Base-by-base conservation (phyloP, 331 rosid genomes). In the Malus hybrid region DNA sequence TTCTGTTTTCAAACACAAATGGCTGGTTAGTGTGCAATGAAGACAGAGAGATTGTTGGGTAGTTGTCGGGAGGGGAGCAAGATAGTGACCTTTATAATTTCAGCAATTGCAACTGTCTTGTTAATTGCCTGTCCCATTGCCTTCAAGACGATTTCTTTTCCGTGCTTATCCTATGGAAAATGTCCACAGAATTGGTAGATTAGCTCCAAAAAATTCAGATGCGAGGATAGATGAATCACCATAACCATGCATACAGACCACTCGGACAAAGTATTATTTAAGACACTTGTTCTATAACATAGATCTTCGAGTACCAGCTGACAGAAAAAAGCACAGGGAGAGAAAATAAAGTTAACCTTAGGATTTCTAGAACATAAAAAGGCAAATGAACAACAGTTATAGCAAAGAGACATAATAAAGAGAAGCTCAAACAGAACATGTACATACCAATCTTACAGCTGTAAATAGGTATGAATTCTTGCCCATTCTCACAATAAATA, bases 81-180 rank as follows among this genome's bases (percentile, higher is more conserved):
- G 46, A 44, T 44, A 11, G 14, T 11, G 50, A 93, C 99, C 96
- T 92, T 94, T 76, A 94, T 82, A 79, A 90, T 90, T 87, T 94
- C 97, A 69, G 93, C 88, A 87, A 92, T 89, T 42, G 91, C 92
- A 31, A 94, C 99, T 14, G 97, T 86, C 91, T 94, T 94, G 87
- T 96, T 94, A 86, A 94, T 94, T 73, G 99, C 99, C 80, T 91
- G 96, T 34, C 99, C 99, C 99, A 94, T 94, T 80, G 99, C 99
- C 85, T 94, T 94, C 86, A 94, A 84, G 67, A 92, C 91, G 46
- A 94, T 94, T 87, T 94, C 99, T 56, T 69, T 86, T 14, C 79
- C 97, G 55, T 74, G 86, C 64, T 92, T 94, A 80, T 94, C 99
- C 99, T 94, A 39, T 39, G 46, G 2, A 39, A 39, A 39, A 39